A percentile compares a stretch with the other conserved stretches of the same genome.
These are phyloP conservation scores for Fusarium citri DNA, from an alignment of 2,329 filamentous ascomycete species.

Conservation along the genomic window DNA sequence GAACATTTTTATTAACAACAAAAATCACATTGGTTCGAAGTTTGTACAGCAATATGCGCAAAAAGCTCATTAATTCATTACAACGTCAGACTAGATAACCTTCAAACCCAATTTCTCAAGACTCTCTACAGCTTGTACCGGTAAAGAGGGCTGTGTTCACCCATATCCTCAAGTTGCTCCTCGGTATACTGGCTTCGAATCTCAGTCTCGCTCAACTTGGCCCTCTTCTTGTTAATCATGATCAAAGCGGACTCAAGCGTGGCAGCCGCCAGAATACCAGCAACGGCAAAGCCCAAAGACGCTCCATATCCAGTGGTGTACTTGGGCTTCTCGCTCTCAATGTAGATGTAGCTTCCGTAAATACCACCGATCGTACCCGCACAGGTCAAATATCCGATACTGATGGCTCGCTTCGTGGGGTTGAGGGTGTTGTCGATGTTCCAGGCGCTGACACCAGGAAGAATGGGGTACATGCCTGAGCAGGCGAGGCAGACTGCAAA, in stretches of 20 bases:
- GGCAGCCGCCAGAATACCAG: constrained; percentile 28
- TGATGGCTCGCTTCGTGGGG: constrained; percentile 51
- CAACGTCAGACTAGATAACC: not conserved
- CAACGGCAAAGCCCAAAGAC: constrained; percentile 35
- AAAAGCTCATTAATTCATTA: not conserved
- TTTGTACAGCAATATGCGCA: not conserved
- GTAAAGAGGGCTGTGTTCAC: constrained; percentile 49
- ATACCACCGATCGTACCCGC: constrained; percentile 42
- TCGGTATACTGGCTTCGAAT: constrained; percentile 46
- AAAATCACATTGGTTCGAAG: not conserved
- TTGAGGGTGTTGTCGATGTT: constrained; percentile 52
- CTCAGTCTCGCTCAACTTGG: constrained; percentile 40
- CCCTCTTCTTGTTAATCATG: constrained; percentile 44
- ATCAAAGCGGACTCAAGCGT: constrained; percentile 38
- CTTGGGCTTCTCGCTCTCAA: constrained; percentile 38
- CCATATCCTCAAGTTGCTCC: constrained; percentile 49
- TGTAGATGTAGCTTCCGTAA: constrained; percentile 44
- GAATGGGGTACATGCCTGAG: constrained; percentile 53
- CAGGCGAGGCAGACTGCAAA: constrained; percentile 39
- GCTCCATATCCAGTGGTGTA: constrained; percentile 46
- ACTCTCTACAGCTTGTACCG: constrained; percentile 6
- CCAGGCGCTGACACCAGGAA: constrained; percentile 52
- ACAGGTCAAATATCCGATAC: constrained; percentile 50
- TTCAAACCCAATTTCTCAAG: too few species aligned
- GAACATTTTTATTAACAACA: not conserved